phyloP scores from a whole-genome alignment of 2,329 filamentous ascomycete genomes.

The Nothophaeocryptopus gaeumannii region DNA sequence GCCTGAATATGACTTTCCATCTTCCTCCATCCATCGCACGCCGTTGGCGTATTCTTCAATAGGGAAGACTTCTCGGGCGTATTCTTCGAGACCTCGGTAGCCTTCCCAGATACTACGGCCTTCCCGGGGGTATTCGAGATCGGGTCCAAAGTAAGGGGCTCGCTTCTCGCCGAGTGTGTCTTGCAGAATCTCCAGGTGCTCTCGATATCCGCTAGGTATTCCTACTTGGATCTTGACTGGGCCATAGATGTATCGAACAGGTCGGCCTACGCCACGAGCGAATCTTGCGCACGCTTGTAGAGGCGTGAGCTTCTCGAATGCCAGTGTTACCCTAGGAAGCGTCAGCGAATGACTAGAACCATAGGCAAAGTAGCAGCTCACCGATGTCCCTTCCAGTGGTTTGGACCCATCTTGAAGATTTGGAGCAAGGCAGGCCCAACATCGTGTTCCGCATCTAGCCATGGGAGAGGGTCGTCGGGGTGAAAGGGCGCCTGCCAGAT shows the following conservation, averaged over 20 bases:
- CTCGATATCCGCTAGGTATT: conserved; percentile 82
- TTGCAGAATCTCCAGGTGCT: conserved; percentile 71
- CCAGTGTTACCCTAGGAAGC: conserved; percentile 68
- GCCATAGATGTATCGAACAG: conserved; percentile 72
- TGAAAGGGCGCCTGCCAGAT: conserved; percentile 93
- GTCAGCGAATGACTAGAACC: conserved; percentile 2
- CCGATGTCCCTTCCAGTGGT: conserved; percentile 76
- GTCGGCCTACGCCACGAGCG: conserved; percentile 70
- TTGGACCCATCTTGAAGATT: conserved; percentile 88
- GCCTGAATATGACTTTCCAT: conserved; percentile 25
- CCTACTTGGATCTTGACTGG: conserved; percentile 82
- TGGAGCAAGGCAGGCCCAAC: conserved; percentile 88
- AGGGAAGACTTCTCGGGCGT: conserved; percentile 88
- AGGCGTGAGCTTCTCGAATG: conserved; percentile 85
- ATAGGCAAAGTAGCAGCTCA: conserved; percentile 41
- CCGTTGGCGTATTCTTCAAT: conserved; percentile 94
- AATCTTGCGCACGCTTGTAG: conserved; percentile 79
- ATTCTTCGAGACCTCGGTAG: conserved; percentile 86
- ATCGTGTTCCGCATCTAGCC: conserved; percentile 95
- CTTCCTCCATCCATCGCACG: conserved; percentile 79
- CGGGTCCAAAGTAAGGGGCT: conserved; percentile 62
- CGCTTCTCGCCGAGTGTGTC: conserved; percentile 57
- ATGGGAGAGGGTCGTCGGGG: conserved; percentile 81
- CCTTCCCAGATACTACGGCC: conserved; percentile 87
- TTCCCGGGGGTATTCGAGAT: conserved; percentile 63